A percentile compares a stretch with the other conserved stretches of the same genome.
Conservation (phyloP, 768 basidiomycete species). For the Hortiboletus flavorubellus region DNA sequence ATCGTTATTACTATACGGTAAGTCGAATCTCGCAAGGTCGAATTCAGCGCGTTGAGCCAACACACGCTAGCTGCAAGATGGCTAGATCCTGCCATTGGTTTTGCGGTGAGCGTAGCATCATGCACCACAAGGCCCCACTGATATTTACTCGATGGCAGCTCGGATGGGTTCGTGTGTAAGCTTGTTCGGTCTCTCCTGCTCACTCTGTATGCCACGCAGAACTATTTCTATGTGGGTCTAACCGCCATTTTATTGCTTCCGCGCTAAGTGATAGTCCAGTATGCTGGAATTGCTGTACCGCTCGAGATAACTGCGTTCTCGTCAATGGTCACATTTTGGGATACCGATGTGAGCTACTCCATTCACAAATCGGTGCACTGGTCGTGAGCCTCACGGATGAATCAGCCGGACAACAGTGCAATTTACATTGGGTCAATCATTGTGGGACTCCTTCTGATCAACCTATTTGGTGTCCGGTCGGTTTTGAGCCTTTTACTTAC, state of each 20-base stretch:
- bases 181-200: not conserved
- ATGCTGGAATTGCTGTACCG: conserved; percentile 39
- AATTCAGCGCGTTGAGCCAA: not conserved
- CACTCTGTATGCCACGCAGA: conserved; percentile 15
- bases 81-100: conserved; percentile 32
- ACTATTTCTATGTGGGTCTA: conserved; percentile 34
- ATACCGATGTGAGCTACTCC: conserved; percentile 20
- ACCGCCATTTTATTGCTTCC: not conserved
- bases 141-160: conserved; percentile 10
- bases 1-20: conserved; percentile 28
- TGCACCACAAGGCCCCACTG: not conserved
- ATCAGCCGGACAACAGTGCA: conserved; percentile 35
- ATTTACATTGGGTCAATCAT: conserved; percentile 41
- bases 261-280: conserved; percentile 3
- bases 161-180: conserved; percentile 20
- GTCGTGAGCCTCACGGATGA: conserved; percentile 9
- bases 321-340: conserved; percentile 53
- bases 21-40: not conserved
- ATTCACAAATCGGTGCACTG: not conserved
- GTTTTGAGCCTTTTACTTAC: conserved; percentile 34
- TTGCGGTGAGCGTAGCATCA: conserved; percentile 21
- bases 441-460: conserved; percentile 39
- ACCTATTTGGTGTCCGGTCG: conserved; percentile 45
- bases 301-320: conserved; percentile 51
- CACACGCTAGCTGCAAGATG: conserved; percentile 27